Base-by-base conservation (phyloP, 768 basidiomycete species). In the Panellus pusillus region DNA sequence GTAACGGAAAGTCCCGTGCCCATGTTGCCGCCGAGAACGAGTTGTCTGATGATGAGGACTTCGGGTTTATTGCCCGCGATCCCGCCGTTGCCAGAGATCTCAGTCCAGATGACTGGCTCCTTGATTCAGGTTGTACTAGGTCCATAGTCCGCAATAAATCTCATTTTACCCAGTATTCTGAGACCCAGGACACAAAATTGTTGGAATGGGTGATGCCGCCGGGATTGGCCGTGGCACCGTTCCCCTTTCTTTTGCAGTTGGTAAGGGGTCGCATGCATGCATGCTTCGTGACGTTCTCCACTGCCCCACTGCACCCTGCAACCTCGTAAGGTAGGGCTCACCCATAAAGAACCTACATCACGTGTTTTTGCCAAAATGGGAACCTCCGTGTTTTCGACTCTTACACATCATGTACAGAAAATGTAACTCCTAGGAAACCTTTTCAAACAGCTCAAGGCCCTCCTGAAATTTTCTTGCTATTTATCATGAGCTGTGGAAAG, bases 101-200 rank as follows among this genome's bases (percentile, higher is more conserved):
- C 18, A 18, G 18, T 11, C 48, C 60, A 13, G 55, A 54, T 28
- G 45, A 49, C 27, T 62, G 61, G 61, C 44, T 62, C 9, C 11
- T 58, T 29, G 61, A 62, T 36, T 56, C 58, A 9, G 61, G 41
- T 7, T 58, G 57, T 59, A 62, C 32, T 41, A 41, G 50, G 20
- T 31, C 24, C 38, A 58, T 62, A 45, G 47, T 56, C 17, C 44
- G 50, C 42, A 62, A 62, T 47, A 54, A 52, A 60, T 35, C 44
- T 1, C 1, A 15, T 44, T 62, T 62, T 42, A 29, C 44, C 37
- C 18, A 44, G 32, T 62, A 62, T 44, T 35, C 51, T 15, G 53
- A 48, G 39, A 62, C 29, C 54, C 61, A 9, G 44, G 54, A 9
- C 61, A 62, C 14, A 44, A 32, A 20, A 55, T 50, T 15, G 6